phyloP scores from a whole-genome alignment of 2,329 filamentous ascomycete genomes.

The Coniochaeta sp. region DNA sequence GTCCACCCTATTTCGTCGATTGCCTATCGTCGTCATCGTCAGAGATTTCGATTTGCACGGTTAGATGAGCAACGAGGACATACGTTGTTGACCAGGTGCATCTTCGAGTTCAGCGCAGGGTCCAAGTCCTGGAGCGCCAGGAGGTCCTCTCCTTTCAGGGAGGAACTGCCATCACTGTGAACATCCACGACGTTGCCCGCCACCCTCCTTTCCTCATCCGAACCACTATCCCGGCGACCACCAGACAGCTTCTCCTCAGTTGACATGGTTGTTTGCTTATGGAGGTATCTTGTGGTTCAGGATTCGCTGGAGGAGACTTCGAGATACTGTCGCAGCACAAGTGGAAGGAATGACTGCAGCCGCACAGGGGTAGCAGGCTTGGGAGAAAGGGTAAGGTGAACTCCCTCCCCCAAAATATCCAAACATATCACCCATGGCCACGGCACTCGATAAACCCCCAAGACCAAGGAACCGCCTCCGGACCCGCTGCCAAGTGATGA shows the following conservation, averaged over 20 bases:
- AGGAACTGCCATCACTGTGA: not conserved
- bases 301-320: not conserved
- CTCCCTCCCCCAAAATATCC: not conserved
- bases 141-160: constrained; percentile 27
- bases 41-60: no score
- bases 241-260: not conserved
- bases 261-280: not conserved
- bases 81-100: constrained; percentile 49
- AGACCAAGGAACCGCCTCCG: not conserved
- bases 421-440: not conserved
- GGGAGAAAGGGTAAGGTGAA: not conserved
- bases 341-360: not conserved
- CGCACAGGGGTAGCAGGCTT: not conserved
- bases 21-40: constrained; percentile 17
- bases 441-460: not conserved
- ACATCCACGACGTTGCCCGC: not conserved
- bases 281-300: not conserved
- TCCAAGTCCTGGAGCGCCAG: constrained; percentile 42
- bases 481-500: not conserved
- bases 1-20: constrained; percentile 57
- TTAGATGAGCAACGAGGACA: constrained; percentile 3
- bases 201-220: not conserved
- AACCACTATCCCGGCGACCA: not conserved
- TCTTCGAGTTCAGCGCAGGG: constrained; percentile 45
- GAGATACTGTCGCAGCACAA: not conserved